These are phyloP conservation scores for Sherardia arvensis DNA, from an alignment of 257 asterid species.

Conservation along the genomic window DNA sequence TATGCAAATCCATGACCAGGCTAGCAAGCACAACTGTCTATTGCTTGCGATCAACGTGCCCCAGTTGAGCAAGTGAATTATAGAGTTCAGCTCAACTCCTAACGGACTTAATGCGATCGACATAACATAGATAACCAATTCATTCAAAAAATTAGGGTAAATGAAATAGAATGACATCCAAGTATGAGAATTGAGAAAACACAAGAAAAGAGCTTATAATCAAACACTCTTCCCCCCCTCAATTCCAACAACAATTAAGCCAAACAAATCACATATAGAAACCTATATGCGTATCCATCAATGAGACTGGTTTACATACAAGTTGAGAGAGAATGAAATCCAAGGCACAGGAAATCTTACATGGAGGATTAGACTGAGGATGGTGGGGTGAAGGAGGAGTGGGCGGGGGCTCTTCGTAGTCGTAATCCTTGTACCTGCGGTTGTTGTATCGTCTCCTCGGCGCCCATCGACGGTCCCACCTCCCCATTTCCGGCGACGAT, in stretches of 20 bases:
- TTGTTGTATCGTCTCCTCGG: conserved; percentile 36
- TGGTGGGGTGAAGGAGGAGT: conserved; percentile 34
- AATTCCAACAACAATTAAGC: not conserved
- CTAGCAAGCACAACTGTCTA: not conserved
- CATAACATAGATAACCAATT: not conserved
- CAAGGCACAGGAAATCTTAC: conserved; percentile 12
- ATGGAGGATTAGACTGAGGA: conserved; percentile 28
- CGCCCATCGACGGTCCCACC: conserved; percentile 52
- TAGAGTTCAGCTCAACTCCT: not conserved
- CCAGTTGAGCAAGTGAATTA: not conserved
- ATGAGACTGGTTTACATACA: not conserved
- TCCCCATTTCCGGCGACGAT: conserved; percentile 38
- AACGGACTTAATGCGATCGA: not conserved
- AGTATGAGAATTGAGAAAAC: too few relatives aligned
- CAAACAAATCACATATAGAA: not conserved
- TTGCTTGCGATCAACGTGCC: not conserved
- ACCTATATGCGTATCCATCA: not conserved
- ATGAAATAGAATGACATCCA: too few relatives aligned
- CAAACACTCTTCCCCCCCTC: not conserved
- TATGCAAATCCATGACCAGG: not conserved
- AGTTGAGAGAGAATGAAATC: not conserved
- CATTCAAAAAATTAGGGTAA: not conserved
- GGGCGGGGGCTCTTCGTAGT: conserved; percentile 41
- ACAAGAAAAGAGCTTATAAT: not conserved
- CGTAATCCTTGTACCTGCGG: conserved; percentile 17